A percentile compares a stretch with the other conserved stretches of the same genome.
phyloP scores from a whole-genome alignment of 257 asterid species.

The Solanum neorickii region DNA sequence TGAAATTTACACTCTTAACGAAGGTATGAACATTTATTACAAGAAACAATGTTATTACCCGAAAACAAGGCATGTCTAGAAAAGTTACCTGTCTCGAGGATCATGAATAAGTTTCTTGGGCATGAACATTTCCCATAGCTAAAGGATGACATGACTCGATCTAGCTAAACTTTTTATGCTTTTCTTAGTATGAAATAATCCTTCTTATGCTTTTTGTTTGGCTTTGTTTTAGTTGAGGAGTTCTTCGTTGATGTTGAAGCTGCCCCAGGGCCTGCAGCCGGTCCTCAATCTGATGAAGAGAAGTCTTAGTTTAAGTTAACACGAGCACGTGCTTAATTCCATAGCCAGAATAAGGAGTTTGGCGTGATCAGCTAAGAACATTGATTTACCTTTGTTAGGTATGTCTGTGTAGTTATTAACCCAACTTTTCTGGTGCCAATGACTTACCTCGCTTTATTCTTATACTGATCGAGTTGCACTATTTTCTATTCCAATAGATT shows the following conservation, averaged over 20 bases:
- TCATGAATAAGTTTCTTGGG: background rate
- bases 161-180: background rate
- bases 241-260: constrained; percentile 90
- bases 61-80: background rate
- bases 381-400: background rate
- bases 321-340: background rate
- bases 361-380: background rate
- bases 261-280: constrained; percentile 41
- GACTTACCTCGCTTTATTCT: background rate
- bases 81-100: background rate
- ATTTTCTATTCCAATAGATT: background rate
- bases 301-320: constrained; percentile 32
- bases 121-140: background rate
- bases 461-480: background rate
- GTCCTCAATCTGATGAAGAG: constrained; percentile 76
- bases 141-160: background rate
- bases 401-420: background rate
- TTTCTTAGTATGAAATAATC: background rate
- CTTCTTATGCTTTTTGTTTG: background rate
- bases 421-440: background rate
- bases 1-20: background rate
- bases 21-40: background rate
- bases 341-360: background rate
- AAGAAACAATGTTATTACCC: background rate
- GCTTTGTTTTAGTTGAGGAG: constrained; percentile 65